Conservation (phyloP, 257 asterid species). For the Verbascum thapsus region DNA sequence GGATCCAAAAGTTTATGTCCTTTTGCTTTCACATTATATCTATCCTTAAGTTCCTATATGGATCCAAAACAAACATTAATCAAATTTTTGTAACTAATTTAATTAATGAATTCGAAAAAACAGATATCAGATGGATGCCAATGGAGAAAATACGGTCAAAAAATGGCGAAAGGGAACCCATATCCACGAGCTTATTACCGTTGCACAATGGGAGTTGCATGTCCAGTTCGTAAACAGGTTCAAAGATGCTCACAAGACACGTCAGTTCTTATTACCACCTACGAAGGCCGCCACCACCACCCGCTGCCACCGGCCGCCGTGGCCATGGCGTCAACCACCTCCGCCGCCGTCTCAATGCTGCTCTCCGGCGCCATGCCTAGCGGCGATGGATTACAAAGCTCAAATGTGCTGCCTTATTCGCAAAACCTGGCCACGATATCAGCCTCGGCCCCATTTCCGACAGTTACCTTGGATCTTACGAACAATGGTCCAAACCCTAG, state of each 20-base stretch:
- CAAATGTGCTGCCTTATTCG: constrained; percentile 27
- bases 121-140: constrained; percentile 46
- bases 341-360: constrained; percentile 44
- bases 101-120: too few species aligned
- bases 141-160: constrained; percentile 54
- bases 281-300: constrained; percentile 57
- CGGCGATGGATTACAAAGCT: constrained; percentile 30
- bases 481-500: background rate
- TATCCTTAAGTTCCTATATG: too few species aligned
- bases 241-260: constrained; percentile 50
- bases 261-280: constrained; percentile 42
- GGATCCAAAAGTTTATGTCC: too few species aligned
- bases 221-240: constrained; percentile 50
- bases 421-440: constrained; percentile 44
- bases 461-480: constrained; percentile 51
- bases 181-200: constrained; percentile 50
- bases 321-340: constrained; percentile 53
- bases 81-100: too few species aligned
- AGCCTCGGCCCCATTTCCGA: constrained; percentile 56
- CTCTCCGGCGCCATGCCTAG: constrained; percentile 47
- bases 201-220: constrained; percentile 40
- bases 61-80: too few species aligned
- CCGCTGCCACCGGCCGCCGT: constrained; percentile 54
- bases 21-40: too few species aligned
- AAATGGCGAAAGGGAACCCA: constrained; percentile 46